Evolutionary conservation across 1,284 basidiomycete genomes (phyloP).

Genomic region (Schizophyllum commune): DNA sequence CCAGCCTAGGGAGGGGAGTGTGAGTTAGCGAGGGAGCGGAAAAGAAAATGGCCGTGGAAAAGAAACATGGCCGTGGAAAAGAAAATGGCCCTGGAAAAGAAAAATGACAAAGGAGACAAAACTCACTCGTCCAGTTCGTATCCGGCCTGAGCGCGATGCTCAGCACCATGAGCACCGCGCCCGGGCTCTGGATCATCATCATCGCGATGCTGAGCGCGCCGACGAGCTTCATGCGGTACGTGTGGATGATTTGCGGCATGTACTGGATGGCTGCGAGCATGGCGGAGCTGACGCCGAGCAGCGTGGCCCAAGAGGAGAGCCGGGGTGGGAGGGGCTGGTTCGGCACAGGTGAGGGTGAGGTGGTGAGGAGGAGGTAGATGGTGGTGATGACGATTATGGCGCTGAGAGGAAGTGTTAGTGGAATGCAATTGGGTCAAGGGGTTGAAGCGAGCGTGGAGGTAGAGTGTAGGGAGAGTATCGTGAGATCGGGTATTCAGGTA

Average conservation of each 20-base stretch:
- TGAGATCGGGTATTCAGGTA: too few species aligned
- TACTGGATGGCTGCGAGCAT: constrained; percentile 80
- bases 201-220: constrained; percentile 90
- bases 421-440: constrained; percentile 28
- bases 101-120: background rate
- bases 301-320: constrained; percentile 64
- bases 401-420: background rate
- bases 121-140: constrained; percentile 78
- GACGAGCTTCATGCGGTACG: constrained; percentile 73
- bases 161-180: constrained; percentile 81
- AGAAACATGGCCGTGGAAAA: too few species aligned
- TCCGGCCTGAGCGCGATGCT: constrained; percentile 79
- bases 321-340: constrained; percentile 23
- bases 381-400: constrained; percentile 21
- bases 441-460: constrained; percentile 40
- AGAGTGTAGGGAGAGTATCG: constrained; percentile 3
- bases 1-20: constrained; percentile 52
- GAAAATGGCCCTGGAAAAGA: background rate
- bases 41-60: too few species aligned
- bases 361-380: constrained; percentile 44
- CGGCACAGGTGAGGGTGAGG: constrained; percentile 31
- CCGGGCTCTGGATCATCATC: constrained; percentile 94
- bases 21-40: constrained; percentile 6
- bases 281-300: constrained; percentile 81
- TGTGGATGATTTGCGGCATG: constrained; percentile 79